These are phyloP conservation scores for Colletotrichum coccodes DNA, from an alignment of 2,329 filamentous ascomycete genomes.

Conservation along the genomic window DNA sequence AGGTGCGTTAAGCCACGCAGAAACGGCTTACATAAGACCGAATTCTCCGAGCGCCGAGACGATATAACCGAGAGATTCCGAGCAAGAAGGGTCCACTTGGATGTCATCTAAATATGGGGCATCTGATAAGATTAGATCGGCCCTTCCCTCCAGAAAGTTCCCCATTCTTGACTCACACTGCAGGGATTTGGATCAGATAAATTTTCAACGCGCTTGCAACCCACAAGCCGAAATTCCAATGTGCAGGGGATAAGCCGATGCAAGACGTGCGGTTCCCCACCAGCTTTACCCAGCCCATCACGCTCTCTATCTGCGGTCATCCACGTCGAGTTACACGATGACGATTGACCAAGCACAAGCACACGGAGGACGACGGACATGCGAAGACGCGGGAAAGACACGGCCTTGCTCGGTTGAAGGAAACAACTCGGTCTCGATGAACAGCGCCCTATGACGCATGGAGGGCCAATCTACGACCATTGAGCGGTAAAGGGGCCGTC, in stretches of 20 bases:
- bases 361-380: not conserved
- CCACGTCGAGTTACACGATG: not conserved
- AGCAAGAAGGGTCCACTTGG: not conserved
- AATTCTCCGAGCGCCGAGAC: slow-evolving; percentile 24
- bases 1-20: not conserved
- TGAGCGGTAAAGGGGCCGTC: not conserved
- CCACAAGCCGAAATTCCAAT: slow-evolving; percentile 17
- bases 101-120: slow-evolving; percentile 4
- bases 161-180: slow-evolving; percentile 28
- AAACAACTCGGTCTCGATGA: not conserved
- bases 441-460: not conserved
- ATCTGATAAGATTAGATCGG: slow-evolving; percentile 35
- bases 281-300: slow-evolving; percentile 2
- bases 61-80: slow-evolving; percentile 13
- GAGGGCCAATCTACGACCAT: not conserved
- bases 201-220: not conserved
- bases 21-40: slow-evolving; percentile 10
- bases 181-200: slow-evolving; percentile 33
- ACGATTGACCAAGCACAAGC: not conserved
- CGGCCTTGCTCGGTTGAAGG: not conserved
- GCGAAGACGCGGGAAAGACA: not conserved
- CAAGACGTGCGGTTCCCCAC: slow-evolving; percentile 13
- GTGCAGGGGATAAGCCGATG: slow-evolving; percentile 6
- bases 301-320: not conserved
- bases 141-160: slow-evolving; percentile 16